Conservation (phyloP, 2,329 filamentous ascomycete genomes). For the Immersiporthe knoxdaviesiana region DNA sequence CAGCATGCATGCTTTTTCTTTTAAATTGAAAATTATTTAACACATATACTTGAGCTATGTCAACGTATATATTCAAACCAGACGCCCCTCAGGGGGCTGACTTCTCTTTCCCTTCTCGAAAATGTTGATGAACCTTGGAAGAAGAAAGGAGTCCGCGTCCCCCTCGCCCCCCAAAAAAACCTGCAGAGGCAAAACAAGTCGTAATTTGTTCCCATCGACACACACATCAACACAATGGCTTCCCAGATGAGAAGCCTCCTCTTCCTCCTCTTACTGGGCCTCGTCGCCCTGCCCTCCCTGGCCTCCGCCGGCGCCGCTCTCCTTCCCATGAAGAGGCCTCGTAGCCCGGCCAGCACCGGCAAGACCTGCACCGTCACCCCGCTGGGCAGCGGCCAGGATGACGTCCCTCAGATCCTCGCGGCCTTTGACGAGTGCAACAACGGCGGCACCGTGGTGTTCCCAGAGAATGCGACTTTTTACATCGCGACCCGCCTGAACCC, state of each 20-base stretch:
- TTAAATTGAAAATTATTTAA: no score
- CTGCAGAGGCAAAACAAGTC: background rate
- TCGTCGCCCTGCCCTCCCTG: conserved; percentile 19
- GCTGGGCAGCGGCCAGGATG: conserved; percentile 31
- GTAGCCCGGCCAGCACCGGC: conserved; percentile 29
- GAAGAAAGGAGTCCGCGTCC: background rate
- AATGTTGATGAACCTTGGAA: no score
- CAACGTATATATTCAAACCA: background rate
- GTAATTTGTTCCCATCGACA: background rate
- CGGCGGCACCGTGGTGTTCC: conserved; percentile 51
- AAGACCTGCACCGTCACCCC: conserved; percentile 34
- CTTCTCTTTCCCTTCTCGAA: background rate
- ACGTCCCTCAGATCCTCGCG: conserved; percentile 35
- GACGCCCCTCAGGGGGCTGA: background rate
- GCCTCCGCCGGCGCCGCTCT: conserved; percentile 6
- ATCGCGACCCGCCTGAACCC: conserved; percentile 55
- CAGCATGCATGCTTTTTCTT: background rate
- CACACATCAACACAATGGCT: conserved; percentile 6
- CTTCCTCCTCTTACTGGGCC: conserved; percentile 15
- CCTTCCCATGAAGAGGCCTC: conserved; percentile 18
- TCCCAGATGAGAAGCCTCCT: background rate
- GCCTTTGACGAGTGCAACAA: conserved; percentile 35
- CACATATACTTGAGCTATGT: background rate
- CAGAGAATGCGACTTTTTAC: conserved; percentile 52
- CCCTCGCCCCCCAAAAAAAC: no score